These are phyloP conservation scores for Suillus cothurnatus DNA, from an alignment of 768 basidiomycete genomes.

Conservation along the genomic window DNA sequence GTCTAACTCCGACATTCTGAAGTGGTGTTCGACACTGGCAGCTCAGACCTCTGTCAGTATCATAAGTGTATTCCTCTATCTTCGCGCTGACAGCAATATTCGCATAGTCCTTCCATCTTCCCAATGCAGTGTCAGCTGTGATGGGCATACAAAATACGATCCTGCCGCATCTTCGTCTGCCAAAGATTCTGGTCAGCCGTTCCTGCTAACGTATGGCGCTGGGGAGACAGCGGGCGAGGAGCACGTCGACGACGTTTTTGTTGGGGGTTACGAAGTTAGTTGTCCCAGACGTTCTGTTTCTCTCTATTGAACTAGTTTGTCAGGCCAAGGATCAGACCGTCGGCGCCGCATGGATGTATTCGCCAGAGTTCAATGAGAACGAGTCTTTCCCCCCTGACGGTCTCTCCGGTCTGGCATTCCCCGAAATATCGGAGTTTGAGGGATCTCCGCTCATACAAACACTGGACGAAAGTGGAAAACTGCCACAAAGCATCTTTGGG, in stretches of 20 bases:
- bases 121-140: slow-evolving; percentile 26
- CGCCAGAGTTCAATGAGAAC: slow-evolving; percentile 24
- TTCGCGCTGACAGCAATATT: not conserved
- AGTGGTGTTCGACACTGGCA: slow-evolving; percentile 52
- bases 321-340: slow-evolving; percentile 39
- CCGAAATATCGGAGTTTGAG: slow-evolving; percentile 35
- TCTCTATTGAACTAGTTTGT: slow-evolving; percentile 4
- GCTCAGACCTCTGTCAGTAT: slow-evolving; percentile 41
- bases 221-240: slow-evolving; percentile 34
- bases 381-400: slow-evolving; percentile 35
- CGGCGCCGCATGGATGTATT: slow-evolving; percentile 37
- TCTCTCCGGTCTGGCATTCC: slow-evolving; percentile 43
- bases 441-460: slow-evolving; percentile 42
- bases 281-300: not conserved
- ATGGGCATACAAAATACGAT: slow-evolving; percentile 30
- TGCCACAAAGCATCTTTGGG: slow-evolving; percentile 35
- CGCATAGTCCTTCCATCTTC: slow-evolving; percentile 35
- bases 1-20: not conserved
- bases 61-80: too few relatives aligned
- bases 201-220: slow-evolving; percentile 41
- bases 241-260: slow-evolving; percentile 39
- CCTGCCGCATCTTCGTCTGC: slow-evolving; percentile 28
- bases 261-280: slow-evolving; percentile 35
- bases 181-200: slow-evolving; percentile 13
- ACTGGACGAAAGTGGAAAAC: slow-evolving; percentile 35